A percentile compares a stretch with the other conserved stretches of the same genome.
phyloP scores from a whole-genome alignment of 2,329 filamentous ascomycete genomes.

The Aspergillus sp. region DNA sequence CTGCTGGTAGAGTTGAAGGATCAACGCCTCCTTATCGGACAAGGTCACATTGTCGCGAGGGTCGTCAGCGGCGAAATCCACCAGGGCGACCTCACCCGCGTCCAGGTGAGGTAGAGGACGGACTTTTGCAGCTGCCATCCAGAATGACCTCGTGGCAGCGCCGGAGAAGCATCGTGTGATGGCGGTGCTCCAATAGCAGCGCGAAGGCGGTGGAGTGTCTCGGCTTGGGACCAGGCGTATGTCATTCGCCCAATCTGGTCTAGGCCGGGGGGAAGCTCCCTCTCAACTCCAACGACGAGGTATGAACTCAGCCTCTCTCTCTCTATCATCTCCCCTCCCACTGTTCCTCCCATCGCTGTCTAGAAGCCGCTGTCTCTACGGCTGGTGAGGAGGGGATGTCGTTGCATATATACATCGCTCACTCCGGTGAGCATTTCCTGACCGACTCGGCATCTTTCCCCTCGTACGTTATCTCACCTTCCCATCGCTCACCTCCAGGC shows the following conservation, averaged over 20 bases:
- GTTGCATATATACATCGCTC: conserved; percentile 86
- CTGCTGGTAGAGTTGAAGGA: conserved; percentile 69
- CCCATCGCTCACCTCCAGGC: background rate
- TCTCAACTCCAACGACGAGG: conserved; percentile 6
- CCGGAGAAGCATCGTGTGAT: conserved; percentile 30
- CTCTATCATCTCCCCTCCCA: conserved; percentile 20
- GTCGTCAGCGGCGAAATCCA: conserved; percentile 45
- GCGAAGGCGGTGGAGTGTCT: conserved; percentile 18
- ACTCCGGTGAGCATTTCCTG: conserved; percentile 82
- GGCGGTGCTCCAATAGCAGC: conserved; percentile 5
- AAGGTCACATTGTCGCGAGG: conserved; percentile 54
- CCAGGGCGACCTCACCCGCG: conserved; percentile 33
- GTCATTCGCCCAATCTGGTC: conserved; percentile 14
- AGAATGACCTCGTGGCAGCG: conserved; percentile 25
- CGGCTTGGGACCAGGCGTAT: background rate
- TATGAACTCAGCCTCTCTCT: conserved; percentile 4
- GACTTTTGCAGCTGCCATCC: conserved; percentile 36
- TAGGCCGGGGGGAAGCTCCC: conserved; percentile 18
- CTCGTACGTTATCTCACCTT: conserved; percentile 57
- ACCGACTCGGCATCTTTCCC: conserved; percentile 73
- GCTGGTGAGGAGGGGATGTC: conserved; percentile 64
- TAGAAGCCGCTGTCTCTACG: conserved; percentile 24
- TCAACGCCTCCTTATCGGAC: conserved; percentile 64
- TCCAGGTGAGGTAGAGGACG: conserved; percentile 32
- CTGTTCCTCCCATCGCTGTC: conserved; percentile 16